Evolutionary conservation across 2,329 filamentous ascomycete genomes (phyloP).

Genomic region (Trichoderma atroviride): DNA sequence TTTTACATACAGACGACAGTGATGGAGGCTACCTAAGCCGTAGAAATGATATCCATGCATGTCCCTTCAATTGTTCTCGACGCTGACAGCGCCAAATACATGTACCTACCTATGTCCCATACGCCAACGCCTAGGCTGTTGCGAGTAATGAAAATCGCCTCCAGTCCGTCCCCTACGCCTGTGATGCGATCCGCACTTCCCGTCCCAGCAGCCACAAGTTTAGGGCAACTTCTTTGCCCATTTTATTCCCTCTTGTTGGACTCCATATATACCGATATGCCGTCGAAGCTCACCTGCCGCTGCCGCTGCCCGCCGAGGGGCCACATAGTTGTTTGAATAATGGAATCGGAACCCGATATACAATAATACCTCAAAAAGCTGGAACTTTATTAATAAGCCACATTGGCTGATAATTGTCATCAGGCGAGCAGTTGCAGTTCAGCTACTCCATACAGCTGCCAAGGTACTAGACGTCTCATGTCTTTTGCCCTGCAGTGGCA

Average conservation of each 20-base stretch:
- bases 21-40: neutral
- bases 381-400: neutral
- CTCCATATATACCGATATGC: neutral
- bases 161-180: neutral
- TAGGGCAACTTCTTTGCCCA: neutral
- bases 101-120: neutral
- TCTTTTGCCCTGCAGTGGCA: neutral
- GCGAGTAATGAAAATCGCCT: slow-evolving; percentile 7
- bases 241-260: neutral
- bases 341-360: neutral
- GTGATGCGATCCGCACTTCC: slow-evolving; percentile 4
- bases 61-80: neutral
- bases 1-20: neutral
- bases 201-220: neutral
- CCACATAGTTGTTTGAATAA: neutral
- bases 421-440: neutral
- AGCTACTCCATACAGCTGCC: neutral
- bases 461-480: neutral
- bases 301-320: neutral
- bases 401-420: neutral
- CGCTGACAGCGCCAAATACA: neutral
- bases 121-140: neutral
- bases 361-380: neutral
- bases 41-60: no score
- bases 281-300: neutral